Percentiles rank a stretch among this genome's conserved stretches.
Conservation (phyloP, 2,329 filamentous ascomycete genomes). For the Chrysoporthe cubensis region DNA sequence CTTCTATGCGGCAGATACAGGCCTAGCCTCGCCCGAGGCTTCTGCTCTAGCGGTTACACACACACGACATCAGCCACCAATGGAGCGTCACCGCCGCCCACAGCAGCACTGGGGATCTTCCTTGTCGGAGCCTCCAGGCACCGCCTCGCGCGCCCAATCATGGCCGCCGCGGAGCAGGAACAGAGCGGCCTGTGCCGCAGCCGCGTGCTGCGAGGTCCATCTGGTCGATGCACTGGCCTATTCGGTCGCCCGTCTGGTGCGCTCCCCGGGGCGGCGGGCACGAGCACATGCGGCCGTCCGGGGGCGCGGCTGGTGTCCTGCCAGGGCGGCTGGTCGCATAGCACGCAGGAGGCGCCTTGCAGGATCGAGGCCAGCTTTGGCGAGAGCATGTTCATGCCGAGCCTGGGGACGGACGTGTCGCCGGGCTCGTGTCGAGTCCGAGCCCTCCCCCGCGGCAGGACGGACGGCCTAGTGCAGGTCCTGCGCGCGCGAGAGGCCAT, state of each 20-base stretch:
- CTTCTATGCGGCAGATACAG: neutral
- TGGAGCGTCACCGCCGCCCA: neutral
- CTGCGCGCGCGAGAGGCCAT: too few relatives aligned
- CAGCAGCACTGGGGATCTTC: neutral
- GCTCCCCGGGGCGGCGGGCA: too few relatives aligned
- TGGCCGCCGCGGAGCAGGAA: neutral
- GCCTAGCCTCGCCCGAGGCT: slow-evolving; percentile 9
- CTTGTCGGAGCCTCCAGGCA: slow-evolving; percentile 14
- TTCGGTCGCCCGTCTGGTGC: neutral
- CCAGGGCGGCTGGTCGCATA: neutral
- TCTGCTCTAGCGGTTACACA: neutral
- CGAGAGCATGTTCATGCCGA: neutral
- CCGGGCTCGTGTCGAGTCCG: neutral
- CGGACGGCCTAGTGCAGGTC: neutral
- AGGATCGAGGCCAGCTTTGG: neutral
- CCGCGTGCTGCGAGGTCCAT: neutral
- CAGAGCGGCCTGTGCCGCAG: neutral
- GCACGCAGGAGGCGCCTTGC: neutral
- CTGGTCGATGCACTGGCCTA: neutral
- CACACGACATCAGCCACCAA: neutral
- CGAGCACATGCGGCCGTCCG: slow-evolving; percentile 4
- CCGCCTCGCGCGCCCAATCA: slow-evolving; percentile 1
- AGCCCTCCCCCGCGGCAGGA: neutral
- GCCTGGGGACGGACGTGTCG: too few relatives aligned
- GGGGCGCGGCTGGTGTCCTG: slow-evolving; percentile 1